Percentiles rank a stretch among this genome's conserved stretches.
These are phyloP conservation scores for Bipolaris cookei DNA, from an alignment of 2,329 filamentous ascomycete genomes.

Conservation along the genomic window DNA sequence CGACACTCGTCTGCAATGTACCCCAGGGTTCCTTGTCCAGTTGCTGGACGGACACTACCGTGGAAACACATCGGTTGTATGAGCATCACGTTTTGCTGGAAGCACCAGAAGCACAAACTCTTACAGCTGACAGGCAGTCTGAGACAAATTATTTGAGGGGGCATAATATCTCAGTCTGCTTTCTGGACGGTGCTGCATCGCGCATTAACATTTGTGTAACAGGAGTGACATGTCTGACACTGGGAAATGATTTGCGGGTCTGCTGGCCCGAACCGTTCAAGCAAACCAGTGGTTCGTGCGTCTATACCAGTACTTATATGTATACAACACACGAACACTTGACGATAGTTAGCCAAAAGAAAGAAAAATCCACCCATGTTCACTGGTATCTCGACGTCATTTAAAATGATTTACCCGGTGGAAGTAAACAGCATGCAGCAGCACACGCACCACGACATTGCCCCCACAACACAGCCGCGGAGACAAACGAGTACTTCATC, in stretches of 20 bases:
- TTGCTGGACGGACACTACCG: neutral
- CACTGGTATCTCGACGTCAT: constrained; percentile 5
- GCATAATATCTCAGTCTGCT: constrained; percentile 11
- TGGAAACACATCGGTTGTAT: neutral
- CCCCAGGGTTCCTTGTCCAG: neutral
- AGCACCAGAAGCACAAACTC: neutral
- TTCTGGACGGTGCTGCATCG: constrained; percentile 2
- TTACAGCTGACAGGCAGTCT: neutral
- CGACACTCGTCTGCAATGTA: neutral
- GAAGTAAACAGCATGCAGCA: constrained; percentile 14
- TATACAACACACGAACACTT: constrained; percentile 1
- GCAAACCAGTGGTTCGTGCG: constrained; percentile 15
- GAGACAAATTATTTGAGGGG: constrained; percentile 4
- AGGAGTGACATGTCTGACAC: constrained; percentile 14
- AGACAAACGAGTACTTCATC: constrained; percentile 18
- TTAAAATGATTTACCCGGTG: constrained; percentile 21
- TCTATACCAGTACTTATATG: constrained; percentile 9
- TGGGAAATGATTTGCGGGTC: constrained; percentile 1
- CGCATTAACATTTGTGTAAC: constrained; percentile 24
- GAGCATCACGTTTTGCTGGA: neutral
- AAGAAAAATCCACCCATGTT: neutral
- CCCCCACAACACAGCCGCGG: constrained; percentile 8
- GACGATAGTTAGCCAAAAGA: neutral
- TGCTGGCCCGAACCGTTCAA: neutral
- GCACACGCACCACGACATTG: constrained; percentile 10